Evolutionary conservation across 2,329 filamentous ascomycete species (phyloP), one percentile per base, ranked within the genome.

Genomic region (Aspergillus sp.): DNA sequence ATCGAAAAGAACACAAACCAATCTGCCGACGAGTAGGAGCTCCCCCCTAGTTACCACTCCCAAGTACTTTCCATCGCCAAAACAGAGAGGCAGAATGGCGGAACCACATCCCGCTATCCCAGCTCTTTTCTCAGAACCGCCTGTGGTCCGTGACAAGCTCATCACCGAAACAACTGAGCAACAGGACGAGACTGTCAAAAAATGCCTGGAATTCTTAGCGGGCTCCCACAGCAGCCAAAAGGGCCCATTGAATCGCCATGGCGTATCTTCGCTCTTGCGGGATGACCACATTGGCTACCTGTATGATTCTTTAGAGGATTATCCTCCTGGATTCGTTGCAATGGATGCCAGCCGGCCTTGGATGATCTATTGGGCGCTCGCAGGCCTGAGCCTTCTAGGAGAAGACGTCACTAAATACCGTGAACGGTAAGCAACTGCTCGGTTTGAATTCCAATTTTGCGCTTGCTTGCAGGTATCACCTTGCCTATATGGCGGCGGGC

Each of bases 301-400:
- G 38, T 78, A 80, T 56, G 75, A 79, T 53, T 77, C 77, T 11
- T 67, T 87, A 42, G 77, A 77, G 43, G 80, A 79, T 48, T 85
- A 96, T 59, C 91, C 93, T 0, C 77, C 83, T 7, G 79, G 78
- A 3, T 96, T 89, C 74, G 86, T 88, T 52, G 82, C 82, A 48
- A 85, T 92, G 64, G 95, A 99, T 79, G 89, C 95, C 32, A 93
- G 90, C 70, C 82, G 93, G 55, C 93, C 95, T 9, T 99, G 95
- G 95, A 84, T 96, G 68, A 82, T 96, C 62, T 98, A 97, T 78
- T 99, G 95, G 95, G 89, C 85, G 53, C 80, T 98, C 53, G 85
- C 88, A 34, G 91, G 85, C 2, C 80, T 99, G 62, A 80, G 83
- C 24, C 80, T 93, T 34, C 78, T 99, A 49, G 92, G 91, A 48